Percentiles rank a stretch among this genome's conserved stretches.
phyloP scores from a whole-genome alignment of 2,329 filamentous ascomycete species.

The Rutstroemia sp. region DNA sequence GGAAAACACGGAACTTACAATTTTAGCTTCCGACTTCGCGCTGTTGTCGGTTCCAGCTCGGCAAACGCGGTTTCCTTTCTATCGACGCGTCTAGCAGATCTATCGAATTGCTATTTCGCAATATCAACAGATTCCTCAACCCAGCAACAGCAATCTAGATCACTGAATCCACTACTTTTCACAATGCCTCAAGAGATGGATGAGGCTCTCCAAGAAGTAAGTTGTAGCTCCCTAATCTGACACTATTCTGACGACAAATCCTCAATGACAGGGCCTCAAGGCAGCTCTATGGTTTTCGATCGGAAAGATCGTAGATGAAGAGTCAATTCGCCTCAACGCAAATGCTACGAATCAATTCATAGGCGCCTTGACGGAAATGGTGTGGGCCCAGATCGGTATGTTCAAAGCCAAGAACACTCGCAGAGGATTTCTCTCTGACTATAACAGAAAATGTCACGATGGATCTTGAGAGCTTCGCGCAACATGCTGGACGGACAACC shows the following conservation, averaged over 20 bases:
- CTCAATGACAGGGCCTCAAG: slow-evolving; percentile 60
- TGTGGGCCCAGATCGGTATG: slow-evolving; percentile 79
- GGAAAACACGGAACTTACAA: neutral
- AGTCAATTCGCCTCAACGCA: slow-evolving; percentile 62
- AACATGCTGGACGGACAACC: slow-evolving; percentile 73
- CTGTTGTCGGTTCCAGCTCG: neutral
- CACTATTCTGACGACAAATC: neutral
- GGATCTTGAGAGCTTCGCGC: slow-evolving; percentile 60
- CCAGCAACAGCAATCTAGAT: neutral
- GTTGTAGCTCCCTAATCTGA: neutral
- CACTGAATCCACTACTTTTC: neutral
- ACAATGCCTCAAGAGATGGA: slow-evolving; percentile 21
- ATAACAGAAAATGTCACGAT: slow-evolving; percentile 43
- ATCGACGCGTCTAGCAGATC: neutral
- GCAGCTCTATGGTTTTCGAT: slow-evolving; percentile 77
- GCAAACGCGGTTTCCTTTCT: neutral
- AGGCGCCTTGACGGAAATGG: slow-evolving; percentile 74
- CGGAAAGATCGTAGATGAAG: slow-evolving; percentile 82
- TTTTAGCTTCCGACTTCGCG: neutral
- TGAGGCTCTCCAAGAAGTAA: slow-evolving; percentile 18
- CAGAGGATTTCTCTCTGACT: neutral
- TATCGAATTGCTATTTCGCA: neutral
- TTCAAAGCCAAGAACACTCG: neutral
- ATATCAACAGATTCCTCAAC: neutral
- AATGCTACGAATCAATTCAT: slow-evolving; percentile 93